Evolutionary conservation across 208 protist genomes (phyloP).

Genomic region (Herpetomonas muscarum): DNA sequence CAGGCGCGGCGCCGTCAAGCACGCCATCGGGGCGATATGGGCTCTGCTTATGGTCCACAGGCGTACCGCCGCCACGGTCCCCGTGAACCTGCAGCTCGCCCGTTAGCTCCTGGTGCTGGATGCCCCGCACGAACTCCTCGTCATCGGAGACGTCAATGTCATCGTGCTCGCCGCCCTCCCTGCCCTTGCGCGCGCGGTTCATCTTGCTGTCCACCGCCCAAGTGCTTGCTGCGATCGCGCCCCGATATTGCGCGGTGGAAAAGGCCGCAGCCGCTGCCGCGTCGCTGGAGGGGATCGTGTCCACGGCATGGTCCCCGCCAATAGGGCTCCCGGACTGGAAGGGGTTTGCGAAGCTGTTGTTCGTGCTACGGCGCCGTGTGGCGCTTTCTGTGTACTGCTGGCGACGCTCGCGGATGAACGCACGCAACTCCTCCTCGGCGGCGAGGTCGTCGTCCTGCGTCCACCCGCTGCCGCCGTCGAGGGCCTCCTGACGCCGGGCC

Average conservation of each 20-base stretch:
- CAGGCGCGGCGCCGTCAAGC: not conserved
- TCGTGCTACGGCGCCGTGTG: conserved; percentile 20
- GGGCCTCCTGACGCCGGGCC: conserved; percentile 10
- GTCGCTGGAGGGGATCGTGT: not conserved
- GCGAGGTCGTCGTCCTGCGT: conserved; percentile 32
- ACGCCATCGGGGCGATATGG: conserved; percentile 6
- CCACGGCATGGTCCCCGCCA: not conserved
- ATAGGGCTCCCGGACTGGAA: conserved; percentile 13
- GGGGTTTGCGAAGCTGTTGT: conserved; percentile 35
- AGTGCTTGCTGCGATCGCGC: not conserved
- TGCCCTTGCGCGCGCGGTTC: not conserved
- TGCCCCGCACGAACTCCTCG: not conserved
- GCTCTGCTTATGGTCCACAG: not conserved
- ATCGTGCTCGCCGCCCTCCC: not conserved
- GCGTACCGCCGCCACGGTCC: too few relatives aligned
- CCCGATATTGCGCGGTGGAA: not conserved
- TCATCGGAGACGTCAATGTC: not conserved
- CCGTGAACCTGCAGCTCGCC: too few relatives aligned
- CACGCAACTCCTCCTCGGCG: conserved; percentile 41
- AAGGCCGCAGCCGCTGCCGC: not conserved
- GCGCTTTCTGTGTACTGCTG: conserved; percentile 18
- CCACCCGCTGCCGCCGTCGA: conserved; percentile 25
- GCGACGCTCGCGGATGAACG: conserved; percentile 25
- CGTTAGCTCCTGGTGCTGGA: not conserved
- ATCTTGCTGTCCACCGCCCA: not conserved